Evolutionary conservation across 495 filamentous ascomycete species (phyloP), one percentile per base, ranked within the genome.

Genomic region (Podospora bellae-mahoneyi): DNA sequence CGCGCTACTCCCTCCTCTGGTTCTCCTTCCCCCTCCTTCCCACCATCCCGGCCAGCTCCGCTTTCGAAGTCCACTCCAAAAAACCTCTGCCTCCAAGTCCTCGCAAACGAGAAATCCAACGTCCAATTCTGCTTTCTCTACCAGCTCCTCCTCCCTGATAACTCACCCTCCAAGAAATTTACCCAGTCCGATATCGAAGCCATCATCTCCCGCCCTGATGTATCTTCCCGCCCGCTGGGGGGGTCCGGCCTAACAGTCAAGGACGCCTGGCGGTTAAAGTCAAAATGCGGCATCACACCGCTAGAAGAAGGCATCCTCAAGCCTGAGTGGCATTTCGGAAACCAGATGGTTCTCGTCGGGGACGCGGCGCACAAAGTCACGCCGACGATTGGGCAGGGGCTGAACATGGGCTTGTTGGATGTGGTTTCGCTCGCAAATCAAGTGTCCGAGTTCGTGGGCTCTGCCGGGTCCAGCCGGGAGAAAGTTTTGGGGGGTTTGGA

Each of bases 361-460:
- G 61, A 63, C 32, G 61, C 61, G 5, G 61, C 61, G 3, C 61
- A 63, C 32, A 63, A 63, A 19, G 30, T 48, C 19, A 63, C 61
- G 61, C 30, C 61, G 9, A 39, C 32, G 16, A 6, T 10, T 27
- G 61, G 61, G 20, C 30, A 39, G 3, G 61, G 61, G 18, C n/a
- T 63, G 30, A 63, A 63, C 30, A 32, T 39, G 13, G 61, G 61
- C n/a, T 7, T 63, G 15, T 7, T 48, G 16, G 61, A 63, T 23
- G 61, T 63, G 18, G 61, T 63, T 16, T 19, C 16, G 2, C 30
- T 63, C 13, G 61, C 20, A 1, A 63, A 63, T 20, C 28, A 63
- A 5, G 2, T 63, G 10, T 19, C 28, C n/a, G 16, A 63, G 61
- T 1, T 48, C 2, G n/a, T 61, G 20, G 23, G 3, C 6, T 20